Conservation (phyloP, 1,139 yeast genomes). For the Dujonia santamariae region DNA sequence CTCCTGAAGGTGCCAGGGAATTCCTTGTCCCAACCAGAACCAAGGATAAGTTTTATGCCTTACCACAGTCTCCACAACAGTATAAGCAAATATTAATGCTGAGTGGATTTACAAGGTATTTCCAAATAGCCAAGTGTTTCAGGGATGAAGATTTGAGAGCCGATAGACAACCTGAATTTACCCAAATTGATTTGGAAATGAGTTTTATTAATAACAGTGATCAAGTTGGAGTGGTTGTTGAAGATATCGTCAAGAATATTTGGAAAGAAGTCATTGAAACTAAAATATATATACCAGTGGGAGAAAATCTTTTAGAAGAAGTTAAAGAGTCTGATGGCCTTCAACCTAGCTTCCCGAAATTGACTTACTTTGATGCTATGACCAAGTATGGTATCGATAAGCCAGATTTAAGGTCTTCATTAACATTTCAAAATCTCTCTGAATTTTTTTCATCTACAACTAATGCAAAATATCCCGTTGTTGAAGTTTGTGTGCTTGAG, state of each 20-base stretch:
- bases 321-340: conserved; percentile 15
- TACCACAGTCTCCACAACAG: conserved; percentile 98
- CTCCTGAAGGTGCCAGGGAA: conserved; percentile 98
- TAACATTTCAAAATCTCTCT: conserved; percentile 51
- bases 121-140: conserved; percentile 90
- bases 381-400: conserved; percentile 84
- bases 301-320: conserved; percentile 21
- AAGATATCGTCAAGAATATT: conserved; percentile 48
- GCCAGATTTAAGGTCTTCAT: conserved; percentile 76
- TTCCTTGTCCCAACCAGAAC: conserved; percentile 88
- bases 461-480: conserved; percentile 50
- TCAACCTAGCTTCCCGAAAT: conserved; percentile 31
- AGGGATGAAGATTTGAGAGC: conserved; percentile 93
- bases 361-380: conserved; percentile 70
- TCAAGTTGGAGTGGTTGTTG: conserved; percentile 63
- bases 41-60: conserved; percentile 67
- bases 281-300: conserved; percentile 34
- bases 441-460: conserved; percentile 32
- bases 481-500: conserved; percentile 68
- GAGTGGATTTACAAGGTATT: conserved; percentile 82
- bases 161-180: conserved; percentile 96
- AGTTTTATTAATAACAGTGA: conserved; percentile 69
- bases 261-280: conserved; percentile 51
- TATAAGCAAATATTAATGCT: conserved; percentile 94
- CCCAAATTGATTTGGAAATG: conserved; percentile 95